Percentiles rank a stretch among this genome's conserved stretches.
These are phyloP conservation scores for Podaxis sp. DNA, from an alignment of 768 basidiomycete species.

Conservation along the genomic window DNA sequence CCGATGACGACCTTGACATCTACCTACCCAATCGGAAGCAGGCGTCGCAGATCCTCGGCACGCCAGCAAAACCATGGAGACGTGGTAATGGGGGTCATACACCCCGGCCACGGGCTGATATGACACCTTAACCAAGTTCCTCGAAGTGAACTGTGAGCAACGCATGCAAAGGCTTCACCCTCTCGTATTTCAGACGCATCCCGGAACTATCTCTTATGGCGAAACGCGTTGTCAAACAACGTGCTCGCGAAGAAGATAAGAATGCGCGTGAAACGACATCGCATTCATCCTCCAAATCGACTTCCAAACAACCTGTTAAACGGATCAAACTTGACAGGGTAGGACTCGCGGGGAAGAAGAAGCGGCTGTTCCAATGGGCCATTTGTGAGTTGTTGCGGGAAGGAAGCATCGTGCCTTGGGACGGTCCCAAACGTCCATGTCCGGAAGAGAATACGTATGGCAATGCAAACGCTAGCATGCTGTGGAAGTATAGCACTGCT, in stretches of 20 bases:
- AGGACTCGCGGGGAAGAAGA: conserved; percentile 45
- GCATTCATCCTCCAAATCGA: conserved; percentile 1
- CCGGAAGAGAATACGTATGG: conserved; percentile 18
- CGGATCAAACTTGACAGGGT: conserved; percentile 3
- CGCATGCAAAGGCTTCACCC: conserved; percentile 52
- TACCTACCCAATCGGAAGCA: background rate
- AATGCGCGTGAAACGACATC: conserved; percentile 19
- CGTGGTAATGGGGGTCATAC: conserved; percentile 6
- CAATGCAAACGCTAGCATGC: conserved; percentile 25
- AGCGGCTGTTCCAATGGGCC: conserved; percentile 67
- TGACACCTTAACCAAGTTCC: conserved; percentile 1
- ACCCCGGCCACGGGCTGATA: background rate
- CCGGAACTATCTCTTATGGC: conserved; percentile 71
- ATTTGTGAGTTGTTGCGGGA: conserved; percentile 65
- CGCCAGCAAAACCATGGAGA: conserved; percentile 36
- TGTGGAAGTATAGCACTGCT: conserved; percentile 51
- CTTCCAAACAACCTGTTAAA: conserved; percentile 5
- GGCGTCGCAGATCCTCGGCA: conserved; percentile 22
- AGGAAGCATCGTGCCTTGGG: conserved; percentile 75
- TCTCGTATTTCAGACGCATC: conserved; percentile 76
- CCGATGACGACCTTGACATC: conserved; percentile 1
- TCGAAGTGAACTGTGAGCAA: background rate
- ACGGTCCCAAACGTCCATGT: conserved; percentile 52
- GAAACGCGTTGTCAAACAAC: conserved; percentile 58
- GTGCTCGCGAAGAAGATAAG: conserved; percentile 49